phyloP scores from a whole-genome alignment of 768 basidiomycete genomes.

The Tricholomella constricta region DNA sequence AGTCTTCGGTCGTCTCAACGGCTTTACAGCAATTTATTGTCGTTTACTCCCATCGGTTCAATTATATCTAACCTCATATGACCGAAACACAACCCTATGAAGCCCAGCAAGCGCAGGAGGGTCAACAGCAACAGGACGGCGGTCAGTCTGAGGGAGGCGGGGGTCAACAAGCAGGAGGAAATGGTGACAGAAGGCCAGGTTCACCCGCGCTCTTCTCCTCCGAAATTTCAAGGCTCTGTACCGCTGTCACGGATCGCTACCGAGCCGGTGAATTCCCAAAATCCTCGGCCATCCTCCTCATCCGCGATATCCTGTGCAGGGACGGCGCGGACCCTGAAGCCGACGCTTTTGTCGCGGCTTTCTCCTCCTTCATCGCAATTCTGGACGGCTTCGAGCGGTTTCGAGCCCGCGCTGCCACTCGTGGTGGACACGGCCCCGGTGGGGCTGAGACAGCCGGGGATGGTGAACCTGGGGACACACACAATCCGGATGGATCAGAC shows the following conservation, averaged over 20 bases:
- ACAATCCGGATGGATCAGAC: background rate
- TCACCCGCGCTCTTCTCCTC: no score
- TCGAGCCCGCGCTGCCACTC: background rate
- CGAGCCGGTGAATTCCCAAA: background rate
- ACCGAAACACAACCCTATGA: background rate
- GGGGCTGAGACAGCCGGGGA: background rate
- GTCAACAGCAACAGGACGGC: background rate
- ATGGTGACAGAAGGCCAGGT: background rate
- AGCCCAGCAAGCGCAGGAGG: no score
- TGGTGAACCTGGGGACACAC: background rate
- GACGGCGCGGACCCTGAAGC: background rate
- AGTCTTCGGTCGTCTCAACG: background rate
- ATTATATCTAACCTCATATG: background rate
- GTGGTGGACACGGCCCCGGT: background rate
- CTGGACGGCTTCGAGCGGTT: constrained; percentile 1
- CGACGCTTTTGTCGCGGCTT: background rate
- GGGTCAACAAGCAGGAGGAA: no score
- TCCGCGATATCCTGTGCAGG: background rate
- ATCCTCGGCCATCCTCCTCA: background rate
- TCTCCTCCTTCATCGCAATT: background rate
- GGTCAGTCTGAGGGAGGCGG: background rate
- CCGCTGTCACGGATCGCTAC: background rate
- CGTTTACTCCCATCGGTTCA: background rate
- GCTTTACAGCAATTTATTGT: no score
- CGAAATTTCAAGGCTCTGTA: background rate